Base-by-base conservation (phyloP, 2,329 filamentous ascomycete genomes). In the Emericellopsis cladophorae region DNA sequence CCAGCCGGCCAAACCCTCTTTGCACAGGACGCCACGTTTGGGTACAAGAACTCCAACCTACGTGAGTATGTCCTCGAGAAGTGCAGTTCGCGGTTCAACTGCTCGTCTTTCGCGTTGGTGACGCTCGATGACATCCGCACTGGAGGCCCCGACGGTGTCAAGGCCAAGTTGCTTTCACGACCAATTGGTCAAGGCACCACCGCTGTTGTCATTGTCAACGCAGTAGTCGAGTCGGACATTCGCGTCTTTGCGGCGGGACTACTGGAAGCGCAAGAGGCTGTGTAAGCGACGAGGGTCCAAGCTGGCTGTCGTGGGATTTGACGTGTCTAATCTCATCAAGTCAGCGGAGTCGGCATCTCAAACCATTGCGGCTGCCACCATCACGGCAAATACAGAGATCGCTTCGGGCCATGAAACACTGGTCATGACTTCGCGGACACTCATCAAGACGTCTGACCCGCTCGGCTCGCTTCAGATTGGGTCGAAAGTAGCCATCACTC, bases 11-110 rank as follows among this genome's bases (percentile, higher is more conserved):
- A 65, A 43, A 76, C 72, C 3, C 70, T 67, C 3, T 77, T 77
- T 45, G 72, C 74, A 2, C 61, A 62, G 32, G 74, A 78, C 50
- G 71, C 70, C 0, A 72, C 69, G 0, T 77, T 77, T 53, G 71
- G 73, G 2, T 77, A 73, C 48, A 60, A 59, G 41, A 69, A 62
- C 46, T 74, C 71, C 4, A 69, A 74, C 47, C 51, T 55, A 29
- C 47, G 48, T n/a, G 44, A 51, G 1, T 77, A 74, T 49, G 59
- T 76, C 1, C 32, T 78, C 77, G 74, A 78, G 48, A 78, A 78
- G 49, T 63, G 65, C 0, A 66, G 65, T 0, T 36, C 46, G 0
- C 42, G 54, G 2, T 56, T 57, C 31, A 39, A 47, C 22, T 33
- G 43, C 2, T 46, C 45, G 2, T 51, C 51, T 0, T 56, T 58